phyloP scores from a whole-genome alignment of 768 basidiomycete genomes.

The Leucocoprinus birnbaumii region DNA sequence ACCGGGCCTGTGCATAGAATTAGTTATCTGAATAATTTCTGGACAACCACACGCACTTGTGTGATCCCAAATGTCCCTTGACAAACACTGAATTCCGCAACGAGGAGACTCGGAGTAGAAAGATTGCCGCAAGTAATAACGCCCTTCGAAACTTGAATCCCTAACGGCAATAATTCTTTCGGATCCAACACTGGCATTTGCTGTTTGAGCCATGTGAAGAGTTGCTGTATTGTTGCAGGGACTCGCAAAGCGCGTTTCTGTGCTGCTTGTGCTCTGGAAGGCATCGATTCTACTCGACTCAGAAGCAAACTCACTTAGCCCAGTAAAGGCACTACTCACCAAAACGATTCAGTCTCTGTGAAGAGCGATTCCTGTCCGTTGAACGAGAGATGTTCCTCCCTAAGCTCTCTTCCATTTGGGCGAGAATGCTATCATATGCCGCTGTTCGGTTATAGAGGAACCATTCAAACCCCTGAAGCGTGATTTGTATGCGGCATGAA shows the following conservation, averaged over 20 bases:
- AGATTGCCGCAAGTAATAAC: constrained; percentile 84
- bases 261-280: constrained; percentile 23
- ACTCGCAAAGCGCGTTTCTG: constrained; percentile 26
- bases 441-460: constrained; percentile 89
- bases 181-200: constrained; percentile 74
- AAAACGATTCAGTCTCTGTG: constrained; percentile 37
- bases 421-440: constrained; percentile 83
- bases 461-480: constrained; percentile 87
- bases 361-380: constrained; percentile 25
- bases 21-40: neutral
- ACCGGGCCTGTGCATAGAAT: constrained; percentile 58
- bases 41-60: constrained; percentile 45
- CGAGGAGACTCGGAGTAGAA: constrained; percentile 79
- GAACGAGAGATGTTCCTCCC: constrained; percentile 32
- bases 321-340: no score
- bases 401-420: constrained; percentile 55
- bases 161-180: constrained; percentile 84
- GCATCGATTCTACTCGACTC: neutral
- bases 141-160: constrained; percentile 74
- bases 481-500: constrained; percentile 79
- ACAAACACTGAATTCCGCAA: constrained; percentile 76
- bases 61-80: constrained; percentile 80
- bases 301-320: neutral
- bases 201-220: constrained; percentile 47
- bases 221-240: constrained; percentile 35